Evolutionary conservation across 2,329 filamentous ascomycete species (phyloP), one percentile per base, ranked within the genome.

Genomic region (Colletotrichum abscissum): DNA sequence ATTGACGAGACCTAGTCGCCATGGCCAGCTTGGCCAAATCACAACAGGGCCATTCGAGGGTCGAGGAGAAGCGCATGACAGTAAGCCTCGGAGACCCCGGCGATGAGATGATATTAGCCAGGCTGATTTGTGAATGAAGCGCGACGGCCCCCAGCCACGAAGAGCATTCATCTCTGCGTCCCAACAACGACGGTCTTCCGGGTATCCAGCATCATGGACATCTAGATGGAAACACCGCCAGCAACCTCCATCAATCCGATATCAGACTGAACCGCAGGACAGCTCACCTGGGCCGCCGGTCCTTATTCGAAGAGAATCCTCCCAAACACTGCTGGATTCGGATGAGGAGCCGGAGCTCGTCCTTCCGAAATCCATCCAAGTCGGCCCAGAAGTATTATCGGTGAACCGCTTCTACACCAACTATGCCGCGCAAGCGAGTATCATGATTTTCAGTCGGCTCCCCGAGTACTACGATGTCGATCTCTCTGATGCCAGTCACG

Each of bases 21-120:
- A 72, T 72, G 69, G 64, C 64, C 69, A 68, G 69, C 38, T 38
- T 63, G 64, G 64, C 64, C 57, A 58, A 58, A 19, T 49, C 58
- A 46, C 4, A n/a, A 30, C 49, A 63, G 28, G 52, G 35, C 52
- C 64, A 68, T 22, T 38, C 58, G 38, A 16, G 69, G 12, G 22
- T 22, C 5, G 64, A 68, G 4, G 64, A 68, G 24, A 72, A 54
- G 28, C 69, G 69, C 38, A 38, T 14, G 26, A 68, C 63, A 58
- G 69, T 72, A 35, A 12, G 5, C 46, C 24, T 16, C 52, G 5
- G 12, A 56, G 19, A 56, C 1, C 12, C 22, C 28, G 14, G 38
- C 28, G 7, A 14, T 49, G 16, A n/a, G 42, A 49, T 49, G 19
- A 7, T 35, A 28, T 19, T 19, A 2, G 1, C 3, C 3, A 49